Evolutionary conservation across 1,284 basidiomycete species (phyloP), one percentile per base, ranked within the genome.

Genomic region (Trichosporon inkin): DNA sequence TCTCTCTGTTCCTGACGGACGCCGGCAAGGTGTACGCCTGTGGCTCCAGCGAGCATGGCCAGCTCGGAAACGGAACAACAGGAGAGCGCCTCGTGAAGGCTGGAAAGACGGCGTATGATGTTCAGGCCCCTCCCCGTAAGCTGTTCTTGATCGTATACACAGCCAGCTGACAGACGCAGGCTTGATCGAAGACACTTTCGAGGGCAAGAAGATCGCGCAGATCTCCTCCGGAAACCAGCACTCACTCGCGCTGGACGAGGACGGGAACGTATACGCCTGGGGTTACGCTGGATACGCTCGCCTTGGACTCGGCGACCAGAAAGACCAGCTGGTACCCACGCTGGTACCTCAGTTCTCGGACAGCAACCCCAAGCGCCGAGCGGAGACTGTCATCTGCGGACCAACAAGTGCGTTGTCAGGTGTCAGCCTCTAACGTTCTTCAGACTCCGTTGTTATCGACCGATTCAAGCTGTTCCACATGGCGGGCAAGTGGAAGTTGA

Each of bases 41-140:
- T 65, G 94, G 94, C 36, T 92, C 89, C 57, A 89, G 86, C n/a
- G 92, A 96, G 77, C 87, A 90, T 66, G 94, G 94, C 1, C 92
- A 96, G 68, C 82, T 97, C 0, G 94, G 92, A 1, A 94, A 92
- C 69, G 93, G 93, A 14, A 84, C 85, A 28, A 53, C 64, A 57
- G 71, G 70, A 16, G 91, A 94, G 77, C 85, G 91, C 40, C 88
- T 95, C 62, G 85, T 87, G 7, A 88, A 88, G 2, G 89, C 86
- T 37, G 90, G 90, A 66, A 91, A 91, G 74, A 84, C 86, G 0
- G 86, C 84, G 10, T 95, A 84, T 69, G 91, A 92, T 73, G 83
- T 89, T n/a, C 86, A 90, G 69, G 78, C 81, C 17, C 83, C 86
- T 13, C 89, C 92, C 22, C 80, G 89, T 90, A 66, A 70, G 83